A percentile compares a stretch with the other conserved stretches of the same genome.
phyloP scores from a whole-genome alignment of 179 eudicot genomes.

The Heliamphora pulchella region DNA sequence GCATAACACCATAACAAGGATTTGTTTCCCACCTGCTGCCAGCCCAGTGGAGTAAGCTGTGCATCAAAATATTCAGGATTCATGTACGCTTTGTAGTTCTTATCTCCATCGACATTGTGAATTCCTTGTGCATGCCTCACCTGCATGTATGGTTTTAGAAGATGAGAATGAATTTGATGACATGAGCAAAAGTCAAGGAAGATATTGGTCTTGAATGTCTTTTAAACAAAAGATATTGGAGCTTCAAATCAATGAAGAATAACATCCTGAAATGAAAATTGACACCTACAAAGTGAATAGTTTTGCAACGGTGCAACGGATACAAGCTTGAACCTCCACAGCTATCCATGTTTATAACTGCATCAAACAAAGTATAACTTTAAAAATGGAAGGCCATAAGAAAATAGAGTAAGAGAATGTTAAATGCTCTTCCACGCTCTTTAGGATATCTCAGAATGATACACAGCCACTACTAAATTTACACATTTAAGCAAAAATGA shows the following conservation, averaged over 20 bases:
- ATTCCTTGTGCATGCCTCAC: constrained; percentile 97
- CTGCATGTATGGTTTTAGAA: constrained; percentile 34
- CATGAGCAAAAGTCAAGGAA: constrained; percentile 15
- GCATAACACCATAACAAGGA: not conserved
- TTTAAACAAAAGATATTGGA: constrained; percentile 13
- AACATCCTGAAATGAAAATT: constrained; percentile 13
- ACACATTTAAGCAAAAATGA: not conserved
- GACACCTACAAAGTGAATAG: constrained; percentile 76
- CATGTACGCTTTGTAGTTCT: constrained; percentile 78
- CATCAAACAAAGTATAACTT: constrained; percentile 11
- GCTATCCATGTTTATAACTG: constrained; percentile 55
- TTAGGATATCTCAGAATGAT: not conserved
- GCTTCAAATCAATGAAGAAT: constrained; percentile 12
- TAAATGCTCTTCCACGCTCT: not conserved
- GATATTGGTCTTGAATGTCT: constrained; percentile 15
- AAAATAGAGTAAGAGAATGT: not conserved
- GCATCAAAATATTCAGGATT: constrained; percentile 93
- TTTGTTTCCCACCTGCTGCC: constrained; percentile 73
- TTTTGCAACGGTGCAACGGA: constrained; percentile 82
- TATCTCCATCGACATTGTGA: constrained; percentile 92
- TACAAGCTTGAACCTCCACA: constrained; percentile 47
- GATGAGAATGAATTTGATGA: constrained; percentile 17
- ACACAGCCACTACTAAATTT: not conserved
- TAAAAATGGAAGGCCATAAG: not conserved
- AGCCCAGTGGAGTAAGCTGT: constrained; percentile 73